Conservation (phyloP, 176 grass and related monocot genomes). For the Bonia amplexicaulis region DNA sequence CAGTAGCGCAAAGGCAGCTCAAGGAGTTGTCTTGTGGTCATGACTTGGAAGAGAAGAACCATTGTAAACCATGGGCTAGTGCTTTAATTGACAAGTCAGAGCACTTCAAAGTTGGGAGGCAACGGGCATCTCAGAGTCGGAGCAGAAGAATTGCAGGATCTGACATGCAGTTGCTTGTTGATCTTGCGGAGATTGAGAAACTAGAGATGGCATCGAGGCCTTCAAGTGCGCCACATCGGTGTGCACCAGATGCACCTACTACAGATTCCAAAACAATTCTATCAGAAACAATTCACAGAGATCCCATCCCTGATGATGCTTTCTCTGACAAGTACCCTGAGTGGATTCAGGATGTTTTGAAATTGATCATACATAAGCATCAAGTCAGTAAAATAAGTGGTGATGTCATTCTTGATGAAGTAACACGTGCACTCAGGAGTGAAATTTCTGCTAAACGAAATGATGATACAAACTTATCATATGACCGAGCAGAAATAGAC, state of each 20-base stretch:
- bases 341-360: slow-evolving; percentile 59
- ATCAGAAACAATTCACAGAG: slow-evolving; percentile 4
- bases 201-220: slow-evolving; percentile 21
- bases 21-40: slow-evolving; percentile 11
- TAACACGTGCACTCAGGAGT: slow-evolving; percentile 41
- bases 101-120: slow-evolving; percentile 38
- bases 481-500: not conserved
- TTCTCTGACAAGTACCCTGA: slow-evolving; percentile 38
- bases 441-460: not conserved
- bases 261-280: not conserved
- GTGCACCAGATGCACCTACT: not conserved
- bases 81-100: slow-evolving; percentile 37
- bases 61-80: slow-evolving; percentile 40
- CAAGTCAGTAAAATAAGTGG: slow-evolving; percentile 42
- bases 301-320: slow-evolving; percentile 16
- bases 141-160: slow-evolving; percentile 30
- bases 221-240: slow-evolving; percentile 8
- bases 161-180: slow-evolving; percentile 40
- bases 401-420: slow-evolving; percentile 47
- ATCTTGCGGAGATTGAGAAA: slow-evolving; percentile 42
- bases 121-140: not conserved
- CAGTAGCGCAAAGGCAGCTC: slow-evolving; percentile 25
- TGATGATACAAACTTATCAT: not conserved
- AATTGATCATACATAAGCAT: slow-evolving; percentile 57
- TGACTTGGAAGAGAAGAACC: slow-evolving; percentile 16